Evolutionary conservation across 352 stramenopile species (phyloP).

Genomic region (Pythium phragmiticola): DNA sequence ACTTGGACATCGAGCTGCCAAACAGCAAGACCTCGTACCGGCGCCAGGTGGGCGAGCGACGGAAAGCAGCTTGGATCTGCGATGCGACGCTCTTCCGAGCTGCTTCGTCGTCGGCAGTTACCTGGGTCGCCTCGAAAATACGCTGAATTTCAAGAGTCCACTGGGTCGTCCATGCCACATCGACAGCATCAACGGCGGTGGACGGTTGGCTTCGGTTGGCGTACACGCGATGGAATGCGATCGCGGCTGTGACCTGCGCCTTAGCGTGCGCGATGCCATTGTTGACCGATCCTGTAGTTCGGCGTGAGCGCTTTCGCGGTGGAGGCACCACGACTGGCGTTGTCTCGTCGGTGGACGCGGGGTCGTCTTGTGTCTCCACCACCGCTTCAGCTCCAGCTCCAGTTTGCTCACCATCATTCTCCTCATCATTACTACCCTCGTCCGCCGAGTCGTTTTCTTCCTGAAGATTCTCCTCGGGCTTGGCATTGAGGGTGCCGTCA

Average conservation of each 20-base stretch:
- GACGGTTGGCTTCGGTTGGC: background rate
- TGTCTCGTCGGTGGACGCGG: background rate
- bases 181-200: background rate
- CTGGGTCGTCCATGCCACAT: constrained; percentile 20
- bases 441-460: background rate
- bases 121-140: constrained; percentile 44
- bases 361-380: background rate
- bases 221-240: constrained; percentile 42
- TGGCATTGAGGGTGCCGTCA: background rate
- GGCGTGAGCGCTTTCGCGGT: constrained; percentile 5
- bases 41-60: constrained; percentile 17
- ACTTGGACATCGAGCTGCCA: constrained; percentile 77
- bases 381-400: background rate
- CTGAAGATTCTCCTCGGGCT: background rate
- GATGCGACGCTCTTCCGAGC: constrained; percentile 25
- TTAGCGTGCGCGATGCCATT: constrained; percentile 14
- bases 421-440: background rate
- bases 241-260: constrained; percentile 42
- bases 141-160: constrained; percentile 30
- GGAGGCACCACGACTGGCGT: background rate
- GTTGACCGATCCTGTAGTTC: constrained; percentile 1
- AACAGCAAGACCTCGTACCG: constrained; percentile 41
- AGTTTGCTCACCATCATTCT: background rate
- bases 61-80: constrained; percentile 18
- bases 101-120: constrained; percentile 46